Percentiles rank a stretch among this genome's conserved stretches.
Conservation (phyloP, 768 basidiomycete genomes). For the Kwoniella botswanensis region DNA sequence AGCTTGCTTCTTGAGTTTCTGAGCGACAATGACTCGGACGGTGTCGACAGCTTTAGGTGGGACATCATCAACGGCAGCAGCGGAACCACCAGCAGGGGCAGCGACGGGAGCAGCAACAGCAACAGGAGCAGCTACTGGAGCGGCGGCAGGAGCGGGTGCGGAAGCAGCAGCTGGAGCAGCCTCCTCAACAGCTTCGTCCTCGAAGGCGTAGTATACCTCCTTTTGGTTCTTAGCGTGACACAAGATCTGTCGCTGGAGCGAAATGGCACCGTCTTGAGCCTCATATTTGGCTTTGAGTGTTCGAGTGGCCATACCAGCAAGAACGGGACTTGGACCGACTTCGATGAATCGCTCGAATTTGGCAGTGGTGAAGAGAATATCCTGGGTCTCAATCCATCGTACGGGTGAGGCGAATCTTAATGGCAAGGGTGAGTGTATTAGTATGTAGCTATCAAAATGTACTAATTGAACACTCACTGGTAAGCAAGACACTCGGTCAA, state of each 20-base stretch:
- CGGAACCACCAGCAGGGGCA: conserved; percentile 65
- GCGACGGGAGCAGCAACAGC: conserved; percentile 57
- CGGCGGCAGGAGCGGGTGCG: conserved; percentile 60
- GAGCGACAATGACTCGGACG: conserved; percentile 84
- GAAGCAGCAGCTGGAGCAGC: conserved; percentile 55
- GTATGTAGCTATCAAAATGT: background rate
- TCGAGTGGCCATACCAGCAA: conserved; percentile 59
- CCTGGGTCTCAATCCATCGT: conserved; percentile 99
- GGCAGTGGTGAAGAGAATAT: conserved; percentile 83
- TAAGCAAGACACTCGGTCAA: conserved; percentile 96
- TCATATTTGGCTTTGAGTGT: conserved; percentile 76
- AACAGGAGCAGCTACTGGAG: conserved; percentile 59
- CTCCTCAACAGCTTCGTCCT: conserved; percentile 72
- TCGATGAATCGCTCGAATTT: conserved; percentile 93
- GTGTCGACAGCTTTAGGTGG: conserved; percentile 91
- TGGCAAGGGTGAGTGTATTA: conserved; percentile 6
- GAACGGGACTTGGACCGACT: conserved; percentile 92
- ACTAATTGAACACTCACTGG: conserved; percentile 68
- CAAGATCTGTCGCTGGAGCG: conserved; percentile 76
- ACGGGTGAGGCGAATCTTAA: conserved; percentile 75
- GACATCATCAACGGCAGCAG: conserved; percentile 79
- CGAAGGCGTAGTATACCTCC: conserved; percentile 97
- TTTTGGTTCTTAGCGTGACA: conserved; percentile 95
- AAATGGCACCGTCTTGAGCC: conserved; percentile 79
- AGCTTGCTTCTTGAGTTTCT: conserved; percentile 95